Evolutionary conservation across 1,139 yeast genomes (phyloP), one percentile per base, ranked within the genome.

Genomic region (Scheffersomyces titani): DNA sequence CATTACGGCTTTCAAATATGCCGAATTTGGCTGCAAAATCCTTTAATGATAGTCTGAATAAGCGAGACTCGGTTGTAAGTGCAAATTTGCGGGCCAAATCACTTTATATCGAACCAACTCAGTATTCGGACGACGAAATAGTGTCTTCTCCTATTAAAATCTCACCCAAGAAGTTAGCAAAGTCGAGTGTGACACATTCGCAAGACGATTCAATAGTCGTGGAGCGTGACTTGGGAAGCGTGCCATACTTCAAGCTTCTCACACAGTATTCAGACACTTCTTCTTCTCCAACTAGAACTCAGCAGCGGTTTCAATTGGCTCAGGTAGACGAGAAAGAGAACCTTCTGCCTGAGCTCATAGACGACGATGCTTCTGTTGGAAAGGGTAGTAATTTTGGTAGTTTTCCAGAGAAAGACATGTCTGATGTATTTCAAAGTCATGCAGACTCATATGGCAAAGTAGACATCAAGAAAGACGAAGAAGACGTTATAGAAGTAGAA

Each of bases 51-150:
- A 30, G 11, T 11, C 40, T 11, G 40, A 30, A 30, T 3, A 11
- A 30, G 6, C 30, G 30, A 7, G 5, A 30, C 16, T 9, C 40
- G 16, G 3, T 2, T 30, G n/a, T 19, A 19, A 16, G 21, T 5
- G 13, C 22, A 9, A 46, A 46, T n/a, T 46, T 46, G 49, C 20
- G 49, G 7, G 6, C 24, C 24, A 20, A 46, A 22, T 46, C 49
- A 19, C 49, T 46, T 20, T 46, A 18, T 7, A 46, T 46, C 1
- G 49, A 20, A 5, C 62, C 66, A 3, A 63, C 67, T 3, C 67
- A 63, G 52, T 63, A 64, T 30, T 61, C 65, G 6, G 67, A 63
- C 50, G 65, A 62, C 6, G 63, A 62, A 7, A 22, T 11, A 19
- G 48, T 51, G 40, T 55, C 58, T 11, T 59, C 61, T 3, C 60